Percentiles rank a stretch among this genome's conserved stretches.
Evolutionary conservation across 2,329 filamentous ascomycete genomes (phyloP).

Genomic region (Cephalotrichum gorgonifer): DNA sequence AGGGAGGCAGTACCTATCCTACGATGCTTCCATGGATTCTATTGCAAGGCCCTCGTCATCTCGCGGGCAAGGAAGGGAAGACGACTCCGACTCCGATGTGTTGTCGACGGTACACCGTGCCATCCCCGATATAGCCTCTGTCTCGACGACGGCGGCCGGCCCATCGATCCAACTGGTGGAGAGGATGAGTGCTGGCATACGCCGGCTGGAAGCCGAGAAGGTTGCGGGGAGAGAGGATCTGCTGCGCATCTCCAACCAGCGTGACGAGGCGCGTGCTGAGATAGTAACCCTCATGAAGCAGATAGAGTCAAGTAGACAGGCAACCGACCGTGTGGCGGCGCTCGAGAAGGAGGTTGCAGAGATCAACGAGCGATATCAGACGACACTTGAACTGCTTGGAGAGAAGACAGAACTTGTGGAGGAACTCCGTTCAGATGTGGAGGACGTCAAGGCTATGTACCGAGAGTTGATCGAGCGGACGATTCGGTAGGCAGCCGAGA

Average conservation of each 20-base stretch:
- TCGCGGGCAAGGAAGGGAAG: constrained; percentile 25
- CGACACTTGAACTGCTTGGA: constrained; percentile 85
- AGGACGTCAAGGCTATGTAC: constrained; percentile 94
- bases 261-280: constrained; percentile 84
- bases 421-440: constrained; percentile 78
- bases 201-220: constrained; percentile 84
- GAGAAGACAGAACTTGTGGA: constrained; percentile 96
- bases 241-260: constrained; percentile 65
- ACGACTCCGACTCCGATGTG: constrained; percentile 21
- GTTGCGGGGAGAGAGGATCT: constrained; percentile 83
- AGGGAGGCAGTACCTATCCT: neutral
- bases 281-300: constrained; percentile 88
- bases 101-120: constrained; percentile 48
- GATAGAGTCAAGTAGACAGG: constrained; percentile 39
- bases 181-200: constrained; percentile 87
- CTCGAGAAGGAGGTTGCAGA: constrained; percentile 59
- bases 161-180: constrained; percentile 93
- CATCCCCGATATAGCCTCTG: constrained; percentile 76
- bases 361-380: constrained; percentile 72
- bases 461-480: constrained; percentile 82
- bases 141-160: constrained; percentile 80
- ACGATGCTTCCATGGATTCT: neutral
- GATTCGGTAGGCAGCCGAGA: constrained; percentile 42
- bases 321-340: constrained; percentile 42
- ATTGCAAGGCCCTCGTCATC: neutral